Evolutionary conservation across 768 basidiomycete species (phyloP).

Genomic region (Tulasnella sp.): DNA sequence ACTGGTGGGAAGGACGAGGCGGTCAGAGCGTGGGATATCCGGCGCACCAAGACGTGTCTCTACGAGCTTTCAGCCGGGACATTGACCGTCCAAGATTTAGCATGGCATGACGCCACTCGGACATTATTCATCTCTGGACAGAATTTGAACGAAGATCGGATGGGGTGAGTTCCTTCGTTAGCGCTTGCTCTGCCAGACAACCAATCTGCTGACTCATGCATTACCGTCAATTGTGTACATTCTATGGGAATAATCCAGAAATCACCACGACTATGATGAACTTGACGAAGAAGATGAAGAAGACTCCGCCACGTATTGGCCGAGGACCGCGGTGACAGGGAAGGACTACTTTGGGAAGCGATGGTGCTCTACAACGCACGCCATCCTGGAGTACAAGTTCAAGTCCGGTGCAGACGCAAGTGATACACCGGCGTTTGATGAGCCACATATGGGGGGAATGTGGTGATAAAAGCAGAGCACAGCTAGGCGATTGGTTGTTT

Average conservation of each 20-base stretch:
- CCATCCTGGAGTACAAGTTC: conserved; percentile 1
- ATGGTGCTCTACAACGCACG: neutral
- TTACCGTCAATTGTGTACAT: too few relatives aligned
- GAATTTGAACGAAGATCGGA: neutral
- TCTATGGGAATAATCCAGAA: neutral
- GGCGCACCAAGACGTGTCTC: conserved; percentile 4
- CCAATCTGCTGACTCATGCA: neutral
- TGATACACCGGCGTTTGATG: neutral
- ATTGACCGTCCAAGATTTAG: neutral
- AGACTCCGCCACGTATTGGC: neutral
- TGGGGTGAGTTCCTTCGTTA: neutral
- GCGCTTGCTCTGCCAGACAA: neutral
- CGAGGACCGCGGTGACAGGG: neutral
- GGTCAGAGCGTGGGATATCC: conserved; percentile 10
- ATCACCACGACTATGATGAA: conserved; percentile 1
- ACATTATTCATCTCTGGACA: neutral
- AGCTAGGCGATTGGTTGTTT: neutral
- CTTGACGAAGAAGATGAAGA: neutral
- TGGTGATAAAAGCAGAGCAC: neutral
- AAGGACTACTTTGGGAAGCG: conserved; percentile 3
- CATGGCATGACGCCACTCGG: neutral
- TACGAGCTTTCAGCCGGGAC: conserved; percentile 10
- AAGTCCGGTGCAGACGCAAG: neutral
- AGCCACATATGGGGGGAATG: neutral
- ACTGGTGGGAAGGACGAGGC: conserved; percentile 6